Conservation (phyloP, 441 rosid species). For the Kokia cookei region DNA sequence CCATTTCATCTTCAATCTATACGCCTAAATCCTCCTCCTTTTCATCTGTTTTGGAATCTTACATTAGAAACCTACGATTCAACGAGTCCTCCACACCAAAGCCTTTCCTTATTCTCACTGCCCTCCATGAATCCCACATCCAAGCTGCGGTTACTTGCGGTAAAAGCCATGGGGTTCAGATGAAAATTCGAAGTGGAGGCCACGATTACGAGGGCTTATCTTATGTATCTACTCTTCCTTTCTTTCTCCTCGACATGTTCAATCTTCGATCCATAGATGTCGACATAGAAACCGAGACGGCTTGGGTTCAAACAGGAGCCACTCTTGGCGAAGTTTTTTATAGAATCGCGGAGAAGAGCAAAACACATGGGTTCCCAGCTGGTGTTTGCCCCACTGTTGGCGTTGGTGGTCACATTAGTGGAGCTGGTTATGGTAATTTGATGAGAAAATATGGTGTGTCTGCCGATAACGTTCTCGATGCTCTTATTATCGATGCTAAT, state of each 20-base stretch:
- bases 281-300: conserved; percentile 19
- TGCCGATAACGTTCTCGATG: conserved; percentile 36
- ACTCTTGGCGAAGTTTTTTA: conserved; percentile 41
- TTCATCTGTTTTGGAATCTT: conserved; percentile 29
- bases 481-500: conserved; percentile 26
- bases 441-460: conserved; percentile 42
- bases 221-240: conserved; percentile 31
- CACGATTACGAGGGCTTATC: conserved; percentile 53
- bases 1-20: conserved; percentile 26
- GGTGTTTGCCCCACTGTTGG: conserved; percentile 45
- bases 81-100: conserved; percentile 20
- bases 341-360: conserved; percentile 24
- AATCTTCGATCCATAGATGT: conserved; percentile 28
- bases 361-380: conserved; percentile 36
- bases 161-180: conserved; percentile 20
- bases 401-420: conserved; percentile 41
- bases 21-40: conserved; percentile 26
- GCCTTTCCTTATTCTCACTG: conserved; percentile 35
- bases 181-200: conserved; percentile 44
- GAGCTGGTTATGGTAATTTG: conserved; percentile 49
- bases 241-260: conserved; percentile 40
- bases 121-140: conserved; percentile 24
- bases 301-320: conserved; percentile 43
- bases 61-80: conserved; percentile 41
- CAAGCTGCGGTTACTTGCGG: conserved; percentile 35